Base-by-base conservation (phyloP, 768 basidiomycete genomes). In the Pleurotus tuber-regium region DNA sequence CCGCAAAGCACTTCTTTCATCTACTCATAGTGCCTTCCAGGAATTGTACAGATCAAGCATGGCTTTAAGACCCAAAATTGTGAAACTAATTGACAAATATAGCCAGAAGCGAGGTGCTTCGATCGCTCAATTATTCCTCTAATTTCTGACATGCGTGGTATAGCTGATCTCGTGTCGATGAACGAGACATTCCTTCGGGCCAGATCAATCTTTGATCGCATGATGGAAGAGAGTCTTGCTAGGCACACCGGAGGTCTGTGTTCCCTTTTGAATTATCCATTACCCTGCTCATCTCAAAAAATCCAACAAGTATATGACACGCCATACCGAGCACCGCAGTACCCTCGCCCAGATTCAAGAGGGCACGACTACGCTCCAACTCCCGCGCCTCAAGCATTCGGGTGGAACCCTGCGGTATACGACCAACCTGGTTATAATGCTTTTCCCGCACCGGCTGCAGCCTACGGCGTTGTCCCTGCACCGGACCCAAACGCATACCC, bases 81-180 rank as follows among this genome's bases (percentile, higher is more conserved):
- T 97, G 55, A 93, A 94, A 62, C 70, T 98, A 49, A 97, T 98
- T 56, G 93, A 97, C 65, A 97, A 94, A 72, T 98, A 98, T 63
- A 93, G 88, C 59, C 93, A 96, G 73, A 97, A 98, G 72, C 78
- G 93, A 69, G 79, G 79, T 76, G 53, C 29, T 58, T 65, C n/a
- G n/a, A n/a, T n/a, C n/a, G n/a, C n/a, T n/a, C n/a, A n/a, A n/a
- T n/a, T n/a, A n/a, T n/a, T n/a, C n/a, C n/a, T n/a, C n/a, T n/a
- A n/a, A n/a, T n/a, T n/a, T n/a, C 14, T 31, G 43, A 38, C 19
- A 33, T 25, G 14, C n/a, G n/a, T 43, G 18, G 11, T 50, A 11
- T 58, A 96, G 95, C 94, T 51, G 96, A 98, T 66, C 75, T 98
- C 26, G 87, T 94, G 4, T 84, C 87, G 2, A 95, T 98, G 89